phyloP scores from a whole-genome alignment of 768 basidiomycete species.

The Rhizopogon salebrosus region DNA sequence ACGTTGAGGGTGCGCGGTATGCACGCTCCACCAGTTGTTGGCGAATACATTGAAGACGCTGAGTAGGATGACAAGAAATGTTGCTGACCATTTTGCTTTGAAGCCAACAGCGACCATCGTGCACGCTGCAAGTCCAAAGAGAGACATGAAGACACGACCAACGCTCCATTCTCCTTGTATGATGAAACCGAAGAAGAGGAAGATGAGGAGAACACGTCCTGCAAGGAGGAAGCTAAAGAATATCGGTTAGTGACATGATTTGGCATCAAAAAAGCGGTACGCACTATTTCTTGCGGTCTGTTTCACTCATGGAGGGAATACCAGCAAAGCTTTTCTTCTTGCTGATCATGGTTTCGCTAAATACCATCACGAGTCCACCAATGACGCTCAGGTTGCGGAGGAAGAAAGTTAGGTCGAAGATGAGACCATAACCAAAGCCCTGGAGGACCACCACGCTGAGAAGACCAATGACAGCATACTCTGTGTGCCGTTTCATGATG shows the following conservation, averaged over 20 bases:
- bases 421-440: conserved; percentile 97
- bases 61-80: conserved; percentile 88
- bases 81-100: conserved; percentile 98
- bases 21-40: conserved; percentile 98
- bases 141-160: conserved; percentile 78
- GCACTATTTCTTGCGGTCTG: conserved; percentile 97
- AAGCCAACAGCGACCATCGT: conserved; percentile 97
- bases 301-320: conserved; percentile 85
- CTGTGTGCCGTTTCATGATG: conserved; percentile 82
- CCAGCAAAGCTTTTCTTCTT: conserved; percentile 88
- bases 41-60: conserved; percentile 96
- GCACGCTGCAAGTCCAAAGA: conserved; percentile 89
- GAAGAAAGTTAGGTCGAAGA: conserved; percentile 99
- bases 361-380: conserved; percentile 98
- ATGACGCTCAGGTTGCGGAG: conserved; percentile 97
- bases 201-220: conserved; percentile 94
- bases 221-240: conserved; percentile 84
- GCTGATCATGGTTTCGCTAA: conserved; percentile 90
- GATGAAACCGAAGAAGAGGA: conserved; percentile 98
- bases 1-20: conserved; percentile 87
- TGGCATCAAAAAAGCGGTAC: conserved; percentile 20
- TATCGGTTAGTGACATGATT: not conserved
- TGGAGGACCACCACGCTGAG: conserved; percentile 90
- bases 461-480: conserved; percentile 86
- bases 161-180: conserved; percentile 90